A percentile compares a stretch with the other conserved stretches of the same genome.
These are phyloP conservation scores for Heliamphora pulchella DNA, from an alignment of 179 eudicot species.

Conservation along the genomic window DNA sequence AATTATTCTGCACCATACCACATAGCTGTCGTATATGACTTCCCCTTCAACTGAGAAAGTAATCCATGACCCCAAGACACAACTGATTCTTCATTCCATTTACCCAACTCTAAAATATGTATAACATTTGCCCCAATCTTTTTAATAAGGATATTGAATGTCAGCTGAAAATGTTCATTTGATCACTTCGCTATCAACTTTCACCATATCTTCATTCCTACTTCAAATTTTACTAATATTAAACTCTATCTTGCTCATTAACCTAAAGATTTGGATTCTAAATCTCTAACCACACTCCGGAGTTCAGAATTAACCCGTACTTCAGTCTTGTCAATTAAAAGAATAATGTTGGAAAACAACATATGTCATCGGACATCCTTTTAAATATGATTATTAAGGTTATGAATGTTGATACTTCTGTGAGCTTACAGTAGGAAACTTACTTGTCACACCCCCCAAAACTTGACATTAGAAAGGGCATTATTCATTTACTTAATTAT, in stretches of 20 bases:
- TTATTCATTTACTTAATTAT: no score
- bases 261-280: neutral
- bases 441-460: no score
- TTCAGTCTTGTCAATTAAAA: neutral
- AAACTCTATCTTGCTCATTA: no score
- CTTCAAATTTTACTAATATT: no score
- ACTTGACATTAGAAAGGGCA: no score
- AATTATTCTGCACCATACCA: neutral
- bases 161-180: neutral
- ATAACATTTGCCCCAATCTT: neutral
- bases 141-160: neutral
- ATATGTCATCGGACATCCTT: neutral
- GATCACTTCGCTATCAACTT: neutral
- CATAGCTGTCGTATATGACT: neutral
- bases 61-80: neutral
- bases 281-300: neutral
- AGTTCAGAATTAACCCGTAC: neutral
- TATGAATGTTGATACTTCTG: no score
- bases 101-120: neutral
- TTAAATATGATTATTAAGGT: neutral
- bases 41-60: neutral
- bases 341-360: neutral
- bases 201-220: neutral
- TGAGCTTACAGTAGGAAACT: no score
- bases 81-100: neutral